These are phyloP conservation scores for Daldinia concentrica DNA, from an alignment of 495 filamentous ascomycete genomes.

Conservation along the genomic window DNA sequence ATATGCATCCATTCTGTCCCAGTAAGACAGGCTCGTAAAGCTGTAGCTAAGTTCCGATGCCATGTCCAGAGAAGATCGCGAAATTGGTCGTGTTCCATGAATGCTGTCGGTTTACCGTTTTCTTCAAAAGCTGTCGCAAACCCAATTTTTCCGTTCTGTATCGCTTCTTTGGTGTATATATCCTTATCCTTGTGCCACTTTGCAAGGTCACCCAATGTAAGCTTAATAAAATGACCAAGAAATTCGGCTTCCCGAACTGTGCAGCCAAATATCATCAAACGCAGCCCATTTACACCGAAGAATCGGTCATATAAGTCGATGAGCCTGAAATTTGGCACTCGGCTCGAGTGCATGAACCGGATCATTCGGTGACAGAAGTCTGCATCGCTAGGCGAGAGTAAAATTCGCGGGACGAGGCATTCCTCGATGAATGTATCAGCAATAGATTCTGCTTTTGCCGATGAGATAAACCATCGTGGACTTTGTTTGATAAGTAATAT, in stretches of 20 bases:
- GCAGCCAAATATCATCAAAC: slow-evolving; percentile 83
- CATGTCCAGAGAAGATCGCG: slow-evolving; percentile 85
- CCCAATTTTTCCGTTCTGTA: slow-evolving; percentile 56
- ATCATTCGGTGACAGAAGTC: slow-evolving; percentile 87
- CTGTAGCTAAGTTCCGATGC: slow-evolving; percentile 80
- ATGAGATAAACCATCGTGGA: slow-evolving; percentile 67
- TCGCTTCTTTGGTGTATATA: slow-evolving; percentile 82
- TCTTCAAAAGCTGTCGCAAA: slow-evolving; percentile 71
- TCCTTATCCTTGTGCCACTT: slow-evolving; percentile 83
- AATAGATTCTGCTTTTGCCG: slow-evolving; percentile 71
- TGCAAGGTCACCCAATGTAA: slow-evolving; percentile 78
- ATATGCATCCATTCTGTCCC: slow-evolving; percentile 97
- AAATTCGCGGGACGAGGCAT: slow-evolving; percentile 86
- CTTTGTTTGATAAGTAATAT: slow-evolving; percentile 72
- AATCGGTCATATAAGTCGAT: slow-evolving; percentile 84
- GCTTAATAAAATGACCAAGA: slow-evolving; percentile 85
- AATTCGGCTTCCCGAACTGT: slow-evolving; percentile 91
- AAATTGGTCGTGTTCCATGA: slow-evolving; percentile 86
- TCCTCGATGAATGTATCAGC: slow-evolving; percentile 83
- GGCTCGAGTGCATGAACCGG: slow-evolving; percentile 81
- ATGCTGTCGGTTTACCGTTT: slow-evolving; percentile 69
- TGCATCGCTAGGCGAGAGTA: slow-evolving; percentile 85
- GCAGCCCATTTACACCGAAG: slow-evolving; percentile 80
- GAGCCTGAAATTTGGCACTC: slow-evolving; percentile 86
- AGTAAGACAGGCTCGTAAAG: slow-evolving; percentile 79